A percentile compares a stretch with the other conserved stretches of the same genome.
These are phyloP conservation scores for Pisolithus tinctorius DNA, from an alignment of 768 basidiomycete species.

Conservation along the genomic window DNA sequence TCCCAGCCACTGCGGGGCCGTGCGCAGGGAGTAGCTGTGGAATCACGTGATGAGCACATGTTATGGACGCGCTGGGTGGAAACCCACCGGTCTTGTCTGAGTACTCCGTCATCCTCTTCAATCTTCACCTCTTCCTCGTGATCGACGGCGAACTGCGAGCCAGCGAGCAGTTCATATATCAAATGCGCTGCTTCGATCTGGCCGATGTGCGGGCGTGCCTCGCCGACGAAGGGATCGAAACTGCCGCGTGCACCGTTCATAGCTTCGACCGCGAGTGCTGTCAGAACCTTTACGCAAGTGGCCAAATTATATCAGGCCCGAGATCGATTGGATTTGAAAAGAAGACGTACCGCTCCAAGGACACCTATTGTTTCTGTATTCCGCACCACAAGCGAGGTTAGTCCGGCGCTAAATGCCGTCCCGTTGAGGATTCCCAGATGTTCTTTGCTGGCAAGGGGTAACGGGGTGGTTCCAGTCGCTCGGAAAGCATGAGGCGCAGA, in stretches of 20 bases:
- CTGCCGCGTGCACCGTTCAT: slow-evolving; percentile 66
- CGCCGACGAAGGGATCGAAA: slow-evolving; percentile 71
- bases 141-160: slow-evolving; percentile 57
- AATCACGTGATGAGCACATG: no score
- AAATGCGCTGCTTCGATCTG: slow-evolving; percentile 73
- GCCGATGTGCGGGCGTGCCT: slow-evolving; percentile 77
- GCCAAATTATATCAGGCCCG: not conserved
- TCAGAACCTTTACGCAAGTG: slow-evolving; percentile 46
- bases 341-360: slow-evolving; percentile 34
- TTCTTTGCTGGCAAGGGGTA: slow-evolving; percentile 67
- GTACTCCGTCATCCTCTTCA: slow-evolving; percentile 61
- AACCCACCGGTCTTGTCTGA: slow-evolving; percentile 73
- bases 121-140: slow-evolving; percentile 73
- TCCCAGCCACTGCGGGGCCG: slow-evolving; percentile 79
- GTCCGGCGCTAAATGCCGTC: slow-evolving; percentile 76
- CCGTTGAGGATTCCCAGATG: slow-evolving; percentile 81
- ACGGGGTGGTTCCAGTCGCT: slow-evolving; percentile 53
- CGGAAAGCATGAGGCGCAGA: slow-evolving; percentile 44
- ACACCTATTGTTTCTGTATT: slow-evolving; percentile 64
- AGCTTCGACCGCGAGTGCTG: slow-evolving; percentile 81
- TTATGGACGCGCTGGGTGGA: no score
- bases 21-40: slow-evolving; percentile 44
- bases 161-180: slow-evolving; percentile 63
- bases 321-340: not conserved
- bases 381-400: slow-evolving; percentile 67